A percentile compares a stretch with the other conserved stretches of the same genome.
Evolutionary conservation across 352 stramenopile genomes (phyloP).

Genomic region (Phytophthora sp.): DNA sequence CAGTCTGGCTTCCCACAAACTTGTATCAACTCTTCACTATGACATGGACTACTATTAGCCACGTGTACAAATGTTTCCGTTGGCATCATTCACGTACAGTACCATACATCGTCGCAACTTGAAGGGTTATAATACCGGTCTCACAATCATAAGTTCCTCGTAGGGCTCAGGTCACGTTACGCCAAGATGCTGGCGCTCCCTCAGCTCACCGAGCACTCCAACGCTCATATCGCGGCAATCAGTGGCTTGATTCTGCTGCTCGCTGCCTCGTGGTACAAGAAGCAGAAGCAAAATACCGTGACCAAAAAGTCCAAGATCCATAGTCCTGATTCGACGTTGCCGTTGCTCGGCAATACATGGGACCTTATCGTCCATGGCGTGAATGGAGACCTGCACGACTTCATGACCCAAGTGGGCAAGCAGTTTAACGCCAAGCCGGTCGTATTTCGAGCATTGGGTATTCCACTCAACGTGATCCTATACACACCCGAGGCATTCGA

Average conservation of each 20-base stretch:
- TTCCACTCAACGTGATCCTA: constrained; percentile 37
- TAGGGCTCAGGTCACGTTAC: constrained; percentile 6
- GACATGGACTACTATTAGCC: too few species aligned
- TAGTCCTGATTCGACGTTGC: constrained; percentile 33
- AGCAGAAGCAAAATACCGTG: not conserved
- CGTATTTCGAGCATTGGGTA: constrained; percentile 36
- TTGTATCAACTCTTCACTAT: too few species aligned
- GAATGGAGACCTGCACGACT: constrained; percentile 43
- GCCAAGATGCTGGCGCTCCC: constrained; percentile 27
- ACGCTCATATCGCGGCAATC: not conserved
- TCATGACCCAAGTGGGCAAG: constrained; percentile 28
- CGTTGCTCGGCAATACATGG: constrained; percentile 44
- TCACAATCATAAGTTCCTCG: constrained; percentile 16
- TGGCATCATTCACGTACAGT: too few species aligned
- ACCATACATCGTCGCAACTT: too few species aligned
- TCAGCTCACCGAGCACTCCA: constrained; percentile 11
- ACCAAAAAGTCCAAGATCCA: constrained; percentile 13
- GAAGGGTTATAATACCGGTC: constrained; percentile 7
- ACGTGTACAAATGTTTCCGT: too few species aligned
- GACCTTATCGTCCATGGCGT: constrained; percentile 30
- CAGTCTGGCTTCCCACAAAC: too few species aligned
- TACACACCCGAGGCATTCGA: constrained; percentile 50
- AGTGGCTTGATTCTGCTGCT: constrained; percentile 4
- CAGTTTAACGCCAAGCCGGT: constrained; percentile 37
- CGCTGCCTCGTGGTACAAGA: constrained; percentile 8